Conservation (phyloP, 2,329 filamentous ascomycete genomes). For the Pyrenochaeta sp. region DNA sequence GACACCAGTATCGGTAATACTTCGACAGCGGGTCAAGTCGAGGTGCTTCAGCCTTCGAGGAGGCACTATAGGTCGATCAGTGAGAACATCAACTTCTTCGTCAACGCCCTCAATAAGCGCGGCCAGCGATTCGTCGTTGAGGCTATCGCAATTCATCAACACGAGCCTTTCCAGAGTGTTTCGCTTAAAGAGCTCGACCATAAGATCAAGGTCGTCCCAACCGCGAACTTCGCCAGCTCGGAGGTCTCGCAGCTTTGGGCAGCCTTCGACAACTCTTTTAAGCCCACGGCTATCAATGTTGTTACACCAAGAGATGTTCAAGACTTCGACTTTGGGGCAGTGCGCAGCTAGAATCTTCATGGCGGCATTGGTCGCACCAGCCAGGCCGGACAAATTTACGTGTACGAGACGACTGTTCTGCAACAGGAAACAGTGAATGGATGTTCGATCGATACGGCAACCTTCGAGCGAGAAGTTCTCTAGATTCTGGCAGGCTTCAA, state of each 20-base stretch:
- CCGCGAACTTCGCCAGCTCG: constrained; percentile 82
- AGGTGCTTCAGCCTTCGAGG: constrained; percentile 81
- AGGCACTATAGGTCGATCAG: constrained; percentile 76
- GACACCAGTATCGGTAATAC: constrained; percentile 77
- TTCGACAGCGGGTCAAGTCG: constrained; percentile 80
- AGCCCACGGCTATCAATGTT: constrained; percentile 82
- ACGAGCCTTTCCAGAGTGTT: constrained; percentile 86
- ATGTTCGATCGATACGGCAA: constrained; percentile 81
- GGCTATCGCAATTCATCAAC: constrained; percentile 78
- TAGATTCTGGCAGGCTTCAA: constrained; percentile 85
- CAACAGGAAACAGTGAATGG: constrained; percentile 79
- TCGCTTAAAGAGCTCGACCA: constrained; percentile 75
- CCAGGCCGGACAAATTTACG: constrained; percentile 84
- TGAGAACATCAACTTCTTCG: constrained; percentile 82
- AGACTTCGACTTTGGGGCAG: constrained; percentile 79
- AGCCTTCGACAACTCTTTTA: constrained; percentile 74
- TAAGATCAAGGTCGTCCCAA: constrained; percentile 77
- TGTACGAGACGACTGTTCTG: constrained; percentile 80
- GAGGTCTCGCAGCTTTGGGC: constrained; percentile 77
- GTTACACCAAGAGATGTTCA: constrained; percentile 94
- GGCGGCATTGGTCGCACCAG: constrained; percentile 79
- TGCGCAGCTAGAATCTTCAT: constrained; percentile 85
- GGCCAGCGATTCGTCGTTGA: constrained; percentile 77
- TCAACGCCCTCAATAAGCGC: constrained; percentile 78
- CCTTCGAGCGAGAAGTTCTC: constrained; percentile 89